These are phyloP conservation scores for Claviceps capensis DNA, from an alignment of 2,329 filamentous ascomycete species.

Conservation along the genomic window DNA sequence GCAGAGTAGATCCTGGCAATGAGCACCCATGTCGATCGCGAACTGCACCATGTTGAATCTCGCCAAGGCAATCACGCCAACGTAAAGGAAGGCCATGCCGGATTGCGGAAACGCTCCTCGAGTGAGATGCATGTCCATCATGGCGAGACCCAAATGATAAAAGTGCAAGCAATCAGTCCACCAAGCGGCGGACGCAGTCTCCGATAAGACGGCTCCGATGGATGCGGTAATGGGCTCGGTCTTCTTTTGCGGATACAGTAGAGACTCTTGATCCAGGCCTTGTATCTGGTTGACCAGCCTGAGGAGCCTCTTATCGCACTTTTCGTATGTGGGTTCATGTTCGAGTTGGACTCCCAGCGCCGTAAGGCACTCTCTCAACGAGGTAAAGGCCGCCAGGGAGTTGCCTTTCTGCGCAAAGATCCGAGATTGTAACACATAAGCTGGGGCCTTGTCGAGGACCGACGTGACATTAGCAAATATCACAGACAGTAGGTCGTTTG, in stretches of 20 bases:
- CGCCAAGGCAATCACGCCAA: conserved; percentile 52
- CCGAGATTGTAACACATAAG: conserved; percentile 70
- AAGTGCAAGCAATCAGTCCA: conserved; percentile 62
- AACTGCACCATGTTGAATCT: conserved; percentile 60
- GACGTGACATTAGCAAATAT: conserved; percentile 59
- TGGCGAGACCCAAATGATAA: conserved; percentile 54
- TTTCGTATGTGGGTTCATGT: conserved; percentile 54
- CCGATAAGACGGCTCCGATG: conserved; percentile 55
- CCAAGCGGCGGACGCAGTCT: conserved; percentile 56
- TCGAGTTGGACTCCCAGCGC: conserved; percentile 56
- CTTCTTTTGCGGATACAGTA: conserved; percentile 29
- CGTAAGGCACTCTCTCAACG: conserved; percentile 55
- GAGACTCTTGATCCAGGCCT: conserved; percentile 35
- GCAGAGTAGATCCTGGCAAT: conserved; percentile 51
- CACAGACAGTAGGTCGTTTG: conserved; percentile 52
- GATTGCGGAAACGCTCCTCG: conserved; percentile 56
- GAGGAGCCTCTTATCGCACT: conserved; percentile 65
- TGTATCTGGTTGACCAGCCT: conserved; percentile 45
- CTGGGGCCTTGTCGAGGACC: conserved; percentile 67
- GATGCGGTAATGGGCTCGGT: conserved; percentile 44
- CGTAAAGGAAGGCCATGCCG: conserved; percentile 52
- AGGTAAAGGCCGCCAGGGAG: conserved; percentile 51
- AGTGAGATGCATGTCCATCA: conserved; percentile 52
- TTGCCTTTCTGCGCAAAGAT: conserved; percentile 66
- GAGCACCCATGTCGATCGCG: conserved; percentile 49